These are phyloP conservation scores for Ustilago cynodontis DNA, from an alignment of 1,284 basidiomycete genomes.

Conservation along the genomic window DNA sequence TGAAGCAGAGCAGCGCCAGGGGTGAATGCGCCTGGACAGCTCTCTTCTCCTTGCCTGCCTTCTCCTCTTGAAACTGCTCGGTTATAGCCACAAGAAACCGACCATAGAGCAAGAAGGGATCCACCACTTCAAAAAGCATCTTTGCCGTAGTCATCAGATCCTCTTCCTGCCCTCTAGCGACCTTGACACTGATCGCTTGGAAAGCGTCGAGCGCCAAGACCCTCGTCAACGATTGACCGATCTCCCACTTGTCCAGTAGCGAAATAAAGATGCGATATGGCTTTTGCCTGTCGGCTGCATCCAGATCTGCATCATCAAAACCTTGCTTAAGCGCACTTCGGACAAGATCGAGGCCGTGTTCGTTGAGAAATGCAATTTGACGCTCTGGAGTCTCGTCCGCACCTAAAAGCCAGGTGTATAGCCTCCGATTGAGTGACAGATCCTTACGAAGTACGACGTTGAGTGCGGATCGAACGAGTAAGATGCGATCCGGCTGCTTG, in stretches of 20 bases:
- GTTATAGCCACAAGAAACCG: constrained; percentile 75
- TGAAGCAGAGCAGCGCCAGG: constrained; percentile 74
- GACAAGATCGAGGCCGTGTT: constrained; percentile 50
- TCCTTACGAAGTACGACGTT: constrained; percentile 80
- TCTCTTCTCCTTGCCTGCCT: background rate
- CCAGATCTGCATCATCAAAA: constrained; percentile 61
- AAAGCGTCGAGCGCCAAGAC: constrained; percentile 83
- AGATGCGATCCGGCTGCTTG: constrained; percentile 45
- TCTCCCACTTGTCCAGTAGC: constrained; percentile 95
- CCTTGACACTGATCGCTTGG: constrained; percentile 74
- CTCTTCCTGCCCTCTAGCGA: constrained; percentile 76
- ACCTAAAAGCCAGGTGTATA: constrained; percentile 91
- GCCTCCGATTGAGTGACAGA: constrained; percentile 88
- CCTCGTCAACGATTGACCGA: constrained; percentile 85
- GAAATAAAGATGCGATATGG: constrained; percentile 97
- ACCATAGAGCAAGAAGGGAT: constrained; percentile 89
- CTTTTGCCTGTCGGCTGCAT: constrained; percentile 79
- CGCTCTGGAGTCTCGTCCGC: constrained; percentile 78
- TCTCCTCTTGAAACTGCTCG: constrained; percentile 70
- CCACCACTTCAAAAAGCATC: constrained; percentile 91
- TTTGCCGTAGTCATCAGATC: constrained; percentile 86
- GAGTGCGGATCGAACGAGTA: constrained; percentile 60
- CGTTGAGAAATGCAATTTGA: constrained; percentile 52
- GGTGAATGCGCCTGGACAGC: constrained; percentile 19
- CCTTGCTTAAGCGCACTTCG: constrained; percentile 48